phyloP scores from a whole-genome alignment of 2,329 filamentous ascomycete species.

The Calonectria pauciramosa region DNA sequence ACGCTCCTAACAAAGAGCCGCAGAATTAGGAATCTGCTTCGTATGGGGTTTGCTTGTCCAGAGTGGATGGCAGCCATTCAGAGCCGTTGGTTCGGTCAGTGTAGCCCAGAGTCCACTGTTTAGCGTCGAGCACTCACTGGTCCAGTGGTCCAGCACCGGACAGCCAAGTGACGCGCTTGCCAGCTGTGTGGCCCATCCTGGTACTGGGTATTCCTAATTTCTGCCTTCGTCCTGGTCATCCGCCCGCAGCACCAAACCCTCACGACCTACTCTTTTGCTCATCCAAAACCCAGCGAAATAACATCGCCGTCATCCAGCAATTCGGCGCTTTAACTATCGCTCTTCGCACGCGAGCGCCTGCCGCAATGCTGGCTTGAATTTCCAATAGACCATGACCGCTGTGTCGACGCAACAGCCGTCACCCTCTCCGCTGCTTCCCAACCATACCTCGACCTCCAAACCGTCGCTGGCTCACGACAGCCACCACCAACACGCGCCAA shows the following conservation, averaged over 20 bases:
- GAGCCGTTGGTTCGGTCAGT: not conserved
- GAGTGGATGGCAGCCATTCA: not conserved
- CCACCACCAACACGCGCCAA: slow-evolving; percentile 42
- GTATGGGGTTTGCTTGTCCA: not conserved
- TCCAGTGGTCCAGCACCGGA: slow-evolving; percentile 9
- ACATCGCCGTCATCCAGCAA: slow-evolving; percentile 20
- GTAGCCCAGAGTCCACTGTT: slow-evolving; percentile 1
- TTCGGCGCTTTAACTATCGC: slow-evolving; percentile 18
- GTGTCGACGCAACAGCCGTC: slow-evolving; percentile 45
- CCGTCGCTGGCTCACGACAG: slow-evolving; percentile 34
- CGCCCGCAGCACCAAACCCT: slow-evolving; percentile 33
- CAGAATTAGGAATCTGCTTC: slow-evolving; percentile 21
- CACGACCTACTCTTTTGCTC: slow-evolving; percentile 12
- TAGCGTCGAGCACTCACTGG: slow-evolving; percentile 3
- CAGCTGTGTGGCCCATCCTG: slow-evolving; percentile 26
- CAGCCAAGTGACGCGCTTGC: slow-evolving; percentile 17
- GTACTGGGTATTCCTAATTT: slow-evolving; percentile 44
- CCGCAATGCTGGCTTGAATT: slow-evolving; percentile 44
- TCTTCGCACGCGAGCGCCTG: slow-evolving; percentile 30
- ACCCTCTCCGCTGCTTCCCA: slow-evolving; percentile 43
- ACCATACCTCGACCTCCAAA: slow-evolving; percentile 42
- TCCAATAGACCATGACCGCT: slow-evolving; percentile 41
- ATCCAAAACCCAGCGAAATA: slow-evolving; percentile 3
- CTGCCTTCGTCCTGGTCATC: slow-evolving; percentile 44
- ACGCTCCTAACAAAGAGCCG: not conserved